Evolutionary conservation across 768 basidiomycete species (phyloP).

Genomic region (Panaeolus papilionaceus): DNA sequence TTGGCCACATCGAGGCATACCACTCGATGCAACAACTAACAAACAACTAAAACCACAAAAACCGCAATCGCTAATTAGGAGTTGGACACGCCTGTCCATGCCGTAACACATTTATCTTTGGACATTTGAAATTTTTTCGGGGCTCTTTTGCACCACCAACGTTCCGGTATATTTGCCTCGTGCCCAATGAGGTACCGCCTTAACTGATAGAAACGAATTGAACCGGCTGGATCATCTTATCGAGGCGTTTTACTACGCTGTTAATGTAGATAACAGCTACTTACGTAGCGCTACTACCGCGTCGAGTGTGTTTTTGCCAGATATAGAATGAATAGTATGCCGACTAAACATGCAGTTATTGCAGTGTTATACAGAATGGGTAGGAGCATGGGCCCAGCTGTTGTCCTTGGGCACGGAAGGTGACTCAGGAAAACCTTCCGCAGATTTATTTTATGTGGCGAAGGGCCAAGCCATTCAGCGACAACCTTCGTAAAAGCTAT

Average conservation of each 20-base stretch:
- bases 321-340: neutral
- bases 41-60: neutral
- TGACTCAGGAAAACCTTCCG: neutral
- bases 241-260: neutral
- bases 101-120: neutral
- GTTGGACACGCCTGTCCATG: neutral
- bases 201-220: neutral
- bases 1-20: neutral
- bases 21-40: neutral
- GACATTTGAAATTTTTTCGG: neutral
- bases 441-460: neutral
- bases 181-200: neutral
- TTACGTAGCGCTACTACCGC: neutral
- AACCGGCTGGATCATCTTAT: conserved; percentile 4
- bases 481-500: neutral
- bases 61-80: neutral
- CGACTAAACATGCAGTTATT: neutral
- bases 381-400: too few relatives aligned
- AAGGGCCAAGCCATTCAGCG: neutral
- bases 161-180: neutral
- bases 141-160: neutral
- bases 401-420: neutral
- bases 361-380: neutral
- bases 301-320: neutral
- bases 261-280: neutral